Evolutionary conservation across 305 asterid species (phyloP).

Genomic region (Coffea humblotiana): DNA sequence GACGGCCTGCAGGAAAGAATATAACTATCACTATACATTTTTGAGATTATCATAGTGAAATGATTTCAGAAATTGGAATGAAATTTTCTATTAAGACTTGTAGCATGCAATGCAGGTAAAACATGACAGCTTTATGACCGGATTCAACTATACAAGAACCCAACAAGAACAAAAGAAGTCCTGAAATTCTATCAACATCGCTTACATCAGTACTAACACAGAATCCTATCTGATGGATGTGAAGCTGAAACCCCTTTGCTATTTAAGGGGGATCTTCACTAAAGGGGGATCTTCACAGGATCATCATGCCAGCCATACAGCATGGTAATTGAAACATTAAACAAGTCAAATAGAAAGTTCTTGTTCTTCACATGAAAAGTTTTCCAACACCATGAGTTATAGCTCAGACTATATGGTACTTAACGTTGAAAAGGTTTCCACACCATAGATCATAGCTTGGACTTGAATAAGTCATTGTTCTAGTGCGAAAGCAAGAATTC

Average conservation of each 20-base stretch:
- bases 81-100: not conserved
- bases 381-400: too few species aligned
- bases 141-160: not conserved
- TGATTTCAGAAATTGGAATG: not conserved
- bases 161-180: not conserved
- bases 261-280: not conserved
- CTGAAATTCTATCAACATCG: not conserved
- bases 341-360: too few species aligned
- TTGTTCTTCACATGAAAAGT: too few species aligned
- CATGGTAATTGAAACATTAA: not conserved
- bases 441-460: not conserved
- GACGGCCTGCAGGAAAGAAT: constrained; percentile 21
- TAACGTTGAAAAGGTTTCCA: too few species aligned
- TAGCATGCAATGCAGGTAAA: not conserved
- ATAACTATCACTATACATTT: not conserved
- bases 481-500: not conserved
- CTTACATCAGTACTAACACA: not conserved
- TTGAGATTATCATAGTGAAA: not conserved
- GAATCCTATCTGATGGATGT: not conserved
- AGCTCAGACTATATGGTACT: too few species aligned
- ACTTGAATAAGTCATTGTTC: not conserved
- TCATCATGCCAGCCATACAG: not conserved
- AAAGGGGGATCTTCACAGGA: not conserved
- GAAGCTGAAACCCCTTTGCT: not conserved
- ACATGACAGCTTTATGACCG: not conserved